Conservation (phyloP, 2,329 filamentous ascomycete genomes). For the Trichophyton simii region DNA sequence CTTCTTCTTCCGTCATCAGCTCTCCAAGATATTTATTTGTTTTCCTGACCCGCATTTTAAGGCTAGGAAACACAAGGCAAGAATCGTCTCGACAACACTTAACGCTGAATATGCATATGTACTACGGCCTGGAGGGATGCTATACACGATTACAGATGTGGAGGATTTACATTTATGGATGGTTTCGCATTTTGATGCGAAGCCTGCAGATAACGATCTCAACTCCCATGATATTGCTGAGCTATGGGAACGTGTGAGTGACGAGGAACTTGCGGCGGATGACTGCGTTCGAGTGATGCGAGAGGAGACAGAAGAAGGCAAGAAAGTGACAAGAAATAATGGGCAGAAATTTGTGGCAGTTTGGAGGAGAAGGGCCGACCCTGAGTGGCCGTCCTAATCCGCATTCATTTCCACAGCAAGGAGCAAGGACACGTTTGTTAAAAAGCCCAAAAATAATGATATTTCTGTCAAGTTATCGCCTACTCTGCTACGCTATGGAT, state of each 20-base stretch:
- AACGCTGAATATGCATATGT: slow-evolving; percentile 91
- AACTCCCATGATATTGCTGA: slow-evolving; percentile 47
- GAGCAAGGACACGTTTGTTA: background rate
- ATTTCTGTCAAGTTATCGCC: background rate
- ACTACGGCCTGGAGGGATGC: slow-evolving; percentile 65
- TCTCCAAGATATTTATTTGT: slow-evolving; percentile 90
- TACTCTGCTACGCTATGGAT: background rate
- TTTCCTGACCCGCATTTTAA: slow-evolving; percentile 99
- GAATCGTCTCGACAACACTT: slow-evolving; percentile 79
- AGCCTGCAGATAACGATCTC: slow-evolving; percentile 50
- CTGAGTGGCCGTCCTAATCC: slow-evolving; percentile 45
- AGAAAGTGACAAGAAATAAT: slow-evolving; percentile 85
- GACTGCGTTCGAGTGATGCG: slow-evolving; percentile 52
- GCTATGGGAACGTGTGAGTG: slow-evolving; percentile 62
- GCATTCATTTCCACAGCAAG: background rate
- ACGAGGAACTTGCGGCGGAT: slow-evolving; percentile 41
- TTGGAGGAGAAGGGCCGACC: slow-evolving; percentile 69
- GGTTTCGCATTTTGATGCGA: slow-evolving; percentile 67
- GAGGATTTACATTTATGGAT: slow-evolving; percentile 91
- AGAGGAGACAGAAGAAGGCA: slow-evolving; percentile 85
- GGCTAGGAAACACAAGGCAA: slow-evolving; percentile 87
- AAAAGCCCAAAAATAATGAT: background rate
- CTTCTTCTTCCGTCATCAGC: slow-evolving; percentile 71
- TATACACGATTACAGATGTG: slow-evolving; percentile 97
- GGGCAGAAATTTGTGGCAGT: slow-evolving; percentile 85